These are phyloP conservation scores for Arthrobotrys entomopaga DNA, from an alignment of 2,329 filamentous ascomycete species.

Conservation along the genomic window DNA sequence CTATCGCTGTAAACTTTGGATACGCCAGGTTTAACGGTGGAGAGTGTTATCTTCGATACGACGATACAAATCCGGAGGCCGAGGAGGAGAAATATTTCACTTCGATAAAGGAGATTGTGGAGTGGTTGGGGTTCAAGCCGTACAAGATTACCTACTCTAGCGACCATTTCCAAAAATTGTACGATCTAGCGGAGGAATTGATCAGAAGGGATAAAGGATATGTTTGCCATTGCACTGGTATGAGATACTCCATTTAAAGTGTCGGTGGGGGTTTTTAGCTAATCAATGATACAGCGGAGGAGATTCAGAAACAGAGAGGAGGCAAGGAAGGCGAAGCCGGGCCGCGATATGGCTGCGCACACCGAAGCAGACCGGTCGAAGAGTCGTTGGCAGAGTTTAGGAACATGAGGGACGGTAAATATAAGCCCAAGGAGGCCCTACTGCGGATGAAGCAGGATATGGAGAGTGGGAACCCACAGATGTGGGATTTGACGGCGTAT, in stretches of 20 bases:
- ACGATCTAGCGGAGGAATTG: constrained; percentile 86
- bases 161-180: constrained; percentile 88
- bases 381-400: constrained; percentile 84
- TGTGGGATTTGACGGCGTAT: constrained; percentile 96
- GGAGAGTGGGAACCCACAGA: constrained; percentile 86
- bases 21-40: constrained; percentile 88
- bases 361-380: constrained; percentile 78
- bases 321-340: constrained; percentile 73
- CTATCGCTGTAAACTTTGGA: constrained; percentile 95
- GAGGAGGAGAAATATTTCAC: constrained; percentile 90
- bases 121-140: constrained; percentile 87
- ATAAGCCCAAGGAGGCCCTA: constrained; percentile 83
- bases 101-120: constrained; percentile 86
- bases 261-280: background rate
- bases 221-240: constrained; percentile 83
- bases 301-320: constrained; percentile 87
- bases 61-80: constrained; percentile 94
- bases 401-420: constrained; percentile 90
- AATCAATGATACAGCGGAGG: constrained; percentile 67
- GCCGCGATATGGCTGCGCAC: constrained; percentile 80
- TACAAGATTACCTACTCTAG: constrained; percentile 83
- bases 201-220: constrained; percentile 75
- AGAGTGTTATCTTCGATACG: constrained; percentile 79
- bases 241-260: background rate
- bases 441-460: constrained; percentile 91